Evolutionary conservation across 176 grass and related monocot species (phyloP), one percentile per base, ranked within the genome.

Genomic region (Elymus sibiricus): DNA sequence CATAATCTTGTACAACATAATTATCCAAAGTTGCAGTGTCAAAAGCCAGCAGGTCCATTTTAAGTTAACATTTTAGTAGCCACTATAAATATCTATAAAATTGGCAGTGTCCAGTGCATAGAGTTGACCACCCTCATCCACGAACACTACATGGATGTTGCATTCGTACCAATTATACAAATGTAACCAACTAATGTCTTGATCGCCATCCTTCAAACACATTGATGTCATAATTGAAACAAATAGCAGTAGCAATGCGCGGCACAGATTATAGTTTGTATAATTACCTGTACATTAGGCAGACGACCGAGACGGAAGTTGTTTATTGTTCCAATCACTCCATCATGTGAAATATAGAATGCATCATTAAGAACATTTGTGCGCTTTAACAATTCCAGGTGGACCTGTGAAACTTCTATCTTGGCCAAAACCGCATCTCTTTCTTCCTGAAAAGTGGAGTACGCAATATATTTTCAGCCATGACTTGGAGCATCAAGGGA

Each of bases 361-460:
- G 92, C 94, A 84, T 94, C 88, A 78, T 99, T 96, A 25, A 99
- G 92, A 65, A 97, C 97, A 73, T 96, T 96, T 63, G 94, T 96
- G 61, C 89, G 84, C 76, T 99, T 99, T 62, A 99, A 76, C 58
- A 94, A 35, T 91, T 99, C 97, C 70, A 99, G 42, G 87, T 99
- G 94, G 28, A 91, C 90, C 83, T 94, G 94, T 9, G 94, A 96
- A 62, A 99, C 97, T 91, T 96, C 97, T 87, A 91, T 96, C 76
- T 94, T 99, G 77, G 97, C 92, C 86, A 93, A 94, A 88, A 99
- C 82, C 9, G 94, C 92, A 87, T 99, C 94, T 91, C 97, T 96
- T 86, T 96, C 94, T 90, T 99, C 97, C 97, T 99, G 47, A 29
- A 75, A 61, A 28, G 24, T 31, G 42, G 79, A 83, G 22, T 35